Evolutionary conservation across 495 filamentous ascomycete species (phyloP).

Genomic region (Neurospora tetraspora): DNA sequence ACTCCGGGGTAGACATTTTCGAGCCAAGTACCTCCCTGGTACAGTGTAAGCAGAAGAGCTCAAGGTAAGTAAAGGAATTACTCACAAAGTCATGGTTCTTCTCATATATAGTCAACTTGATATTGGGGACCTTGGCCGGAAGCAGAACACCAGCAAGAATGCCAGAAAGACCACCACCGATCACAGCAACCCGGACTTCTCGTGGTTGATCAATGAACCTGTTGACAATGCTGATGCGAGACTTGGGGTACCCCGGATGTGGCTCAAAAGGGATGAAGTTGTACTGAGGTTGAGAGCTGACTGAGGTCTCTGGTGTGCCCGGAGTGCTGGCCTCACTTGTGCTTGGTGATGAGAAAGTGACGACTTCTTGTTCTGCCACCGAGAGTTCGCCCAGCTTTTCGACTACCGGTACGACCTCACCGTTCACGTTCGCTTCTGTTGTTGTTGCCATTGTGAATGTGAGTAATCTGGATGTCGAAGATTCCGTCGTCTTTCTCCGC

Average conservation of each 20-base stretch:
- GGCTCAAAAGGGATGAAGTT: not conserved
- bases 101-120: conserved; percentile 57
- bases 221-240: conserved; percentile 26
- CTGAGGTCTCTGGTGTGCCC: not conserved
- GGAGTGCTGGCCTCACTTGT: not conserved
- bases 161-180: conserved; percentile 59
- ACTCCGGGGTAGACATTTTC: conserved; percentile 64
- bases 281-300: not conserved
- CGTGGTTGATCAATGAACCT: conserved; percentile 49
- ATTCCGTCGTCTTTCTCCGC: not conserved
- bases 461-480: not conserved
- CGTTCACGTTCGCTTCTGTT: not conserved
- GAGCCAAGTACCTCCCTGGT: conserved; percentile 56
- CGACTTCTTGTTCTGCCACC: not conserved
- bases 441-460: not conserved
- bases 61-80: not conserved
- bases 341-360: not conserved
- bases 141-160: conserved; percentile 52
- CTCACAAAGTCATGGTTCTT: conserved; percentile 55
- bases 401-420: not conserved
- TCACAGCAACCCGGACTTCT: conserved; percentile 46
- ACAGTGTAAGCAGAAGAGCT: conserved; percentile 1
- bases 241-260: conserved; percentile 14
- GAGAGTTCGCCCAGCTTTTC: conserved; percentile 4
- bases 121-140: conserved; percentile 43